phyloP scores from a whole-genome alignment of 2,329 filamentous ascomycete genomes.

The Colletotrichum destructivum region DNA sequence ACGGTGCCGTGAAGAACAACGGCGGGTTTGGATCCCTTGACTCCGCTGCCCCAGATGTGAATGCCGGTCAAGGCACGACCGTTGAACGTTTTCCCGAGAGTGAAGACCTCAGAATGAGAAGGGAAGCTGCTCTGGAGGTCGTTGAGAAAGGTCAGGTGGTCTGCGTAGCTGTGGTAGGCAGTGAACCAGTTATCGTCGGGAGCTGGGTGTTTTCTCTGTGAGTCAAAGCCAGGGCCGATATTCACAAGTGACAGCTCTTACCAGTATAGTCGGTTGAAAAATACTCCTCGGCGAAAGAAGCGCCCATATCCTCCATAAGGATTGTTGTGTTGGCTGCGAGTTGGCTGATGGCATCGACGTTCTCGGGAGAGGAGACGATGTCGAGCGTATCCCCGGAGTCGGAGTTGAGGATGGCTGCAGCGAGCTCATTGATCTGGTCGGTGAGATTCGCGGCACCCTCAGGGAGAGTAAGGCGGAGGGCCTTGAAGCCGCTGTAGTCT shows the following conservation, averaged over 20 bases:
- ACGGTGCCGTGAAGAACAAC: slow-evolving; percentile 67
- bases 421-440: slow-evolving; percentile 38
- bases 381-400: slow-evolving; percentile 45
- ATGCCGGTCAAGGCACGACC: slow-evolving; percentile 73
- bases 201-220: neutral
- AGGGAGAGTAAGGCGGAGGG: slow-evolving; percentile 31
- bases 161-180: slow-evolving; percentile 66
- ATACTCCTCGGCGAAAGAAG: slow-evolving; percentile 50
- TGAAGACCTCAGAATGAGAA: slow-evolving; percentile 63
- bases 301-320: slow-evolving; percentile 50
- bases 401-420: slow-evolving; percentile 19
- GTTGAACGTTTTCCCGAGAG: slow-evolving; percentile 62
- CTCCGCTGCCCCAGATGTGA: slow-evolving; percentile 66
- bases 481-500: slow-evolving; percentile 42
- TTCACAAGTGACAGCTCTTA: slow-evolving; percentile 5
- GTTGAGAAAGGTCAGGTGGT: slow-evolving; percentile 64
- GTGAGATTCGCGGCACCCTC: slow-evolving; percentile 15
- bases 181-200: slow-evolving; percentile 62
- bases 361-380: slow-evolving; percentile 50
- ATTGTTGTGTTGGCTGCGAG: slow-evolving; percentile 50
- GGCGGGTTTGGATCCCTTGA: slow-evolving; percentile 64
- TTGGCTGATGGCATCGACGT: slow-evolving; percentile 48
- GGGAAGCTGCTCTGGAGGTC: slow-evolving; percentile 60
- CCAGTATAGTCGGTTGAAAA: slow-evolving; percentile 29
- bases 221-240: neutral